A percentile compares a stretch with the other conserved stretches of the same genome.
Evolutionary conservation across 73 alveolate species (phyloP).

Genomic region (Tetrahymena elliotti): DNA sequence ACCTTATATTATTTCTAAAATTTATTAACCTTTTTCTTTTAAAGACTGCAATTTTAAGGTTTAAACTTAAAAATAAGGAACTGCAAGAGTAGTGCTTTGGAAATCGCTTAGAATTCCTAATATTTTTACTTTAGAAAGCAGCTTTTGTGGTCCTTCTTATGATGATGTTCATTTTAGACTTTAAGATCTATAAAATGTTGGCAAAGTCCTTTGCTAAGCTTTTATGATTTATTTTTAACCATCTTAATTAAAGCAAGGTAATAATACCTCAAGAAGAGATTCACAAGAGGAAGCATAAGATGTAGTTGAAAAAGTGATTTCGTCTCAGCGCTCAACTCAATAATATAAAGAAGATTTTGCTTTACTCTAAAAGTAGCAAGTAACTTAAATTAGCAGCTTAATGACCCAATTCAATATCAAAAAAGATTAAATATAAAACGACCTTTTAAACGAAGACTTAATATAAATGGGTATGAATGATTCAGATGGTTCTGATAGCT

Average conservation of each 20-base stretch:
- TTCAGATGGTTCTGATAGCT: background rate
- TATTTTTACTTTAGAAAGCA: background rate
- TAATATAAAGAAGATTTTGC: background rate
- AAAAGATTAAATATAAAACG: background rate
- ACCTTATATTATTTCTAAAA: constrained; percentile 52
- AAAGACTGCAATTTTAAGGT: constrained; percentile 56
- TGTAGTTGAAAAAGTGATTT: background rate
- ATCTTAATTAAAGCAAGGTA: background rate
- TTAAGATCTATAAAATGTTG: background rate
- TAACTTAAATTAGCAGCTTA: background rate
- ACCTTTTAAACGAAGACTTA: background rate
- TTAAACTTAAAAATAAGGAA: constrained; percentile 52
- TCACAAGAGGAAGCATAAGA: background rate
- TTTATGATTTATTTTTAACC: background rate
- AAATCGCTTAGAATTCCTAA: constrained; percentile 46
- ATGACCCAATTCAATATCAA: background rate
- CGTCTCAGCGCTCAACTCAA: background rate
- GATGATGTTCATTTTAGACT: background rate
- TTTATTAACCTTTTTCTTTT: constrained; percentile 44
- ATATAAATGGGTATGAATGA: background rate
- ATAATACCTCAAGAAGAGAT: background rate
- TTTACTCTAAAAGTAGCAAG: background rate
- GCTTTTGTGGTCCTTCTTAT: background rate
- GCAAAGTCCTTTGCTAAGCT: background rate
- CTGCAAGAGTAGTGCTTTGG: constrained; percentile 64